These are phyloP conservation scores for Medicago ruthenica DNA, from an alignment of 306 rosid species.

Conservation along the genomic window DNA sequence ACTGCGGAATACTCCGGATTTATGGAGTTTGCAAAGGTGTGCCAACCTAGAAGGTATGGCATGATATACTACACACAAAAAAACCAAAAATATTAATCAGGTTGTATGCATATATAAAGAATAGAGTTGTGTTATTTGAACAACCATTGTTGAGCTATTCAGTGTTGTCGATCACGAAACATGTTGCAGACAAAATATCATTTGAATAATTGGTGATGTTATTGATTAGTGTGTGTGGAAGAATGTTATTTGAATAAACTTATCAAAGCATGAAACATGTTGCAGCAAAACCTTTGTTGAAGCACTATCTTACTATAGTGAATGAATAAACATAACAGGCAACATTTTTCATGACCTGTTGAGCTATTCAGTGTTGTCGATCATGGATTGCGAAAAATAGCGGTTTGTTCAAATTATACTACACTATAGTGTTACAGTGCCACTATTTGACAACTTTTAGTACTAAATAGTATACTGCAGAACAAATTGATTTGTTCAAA, in stretches of 20 bases:
- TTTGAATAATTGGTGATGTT: too few species aligned
- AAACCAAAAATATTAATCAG: conserved; percentile 8
- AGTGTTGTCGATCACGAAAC: too few species aligned
- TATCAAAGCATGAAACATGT: neutral
- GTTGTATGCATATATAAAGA: neutral
- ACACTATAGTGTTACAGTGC: neutral
- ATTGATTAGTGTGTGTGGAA: too few species aligned
- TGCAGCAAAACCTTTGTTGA: conserved; percentile 8
- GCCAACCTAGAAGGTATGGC: conserved; percentile 92
- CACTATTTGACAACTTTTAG: neutral
- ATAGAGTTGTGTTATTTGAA: too few species aligned
- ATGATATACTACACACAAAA: conserved; percentile 66
- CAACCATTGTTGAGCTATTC: too few species aligned
- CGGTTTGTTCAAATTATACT: neutral
- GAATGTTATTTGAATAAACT: too few species aligned
- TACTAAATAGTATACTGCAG: neutral
- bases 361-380: conserved; percentile 17
- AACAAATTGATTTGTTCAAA: neutral
- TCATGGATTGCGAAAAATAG: neutral
- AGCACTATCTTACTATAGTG: neutral
- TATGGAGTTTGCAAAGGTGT: conserved; percentile 72
- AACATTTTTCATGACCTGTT: neutral
- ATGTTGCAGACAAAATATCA: too few species aligned
- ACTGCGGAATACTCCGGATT: conserved; percentile 61
- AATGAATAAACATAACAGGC: neutral